phyloP scores from a whole-genome alignment of 306 rosid species.

The Senna tora region DNA sequence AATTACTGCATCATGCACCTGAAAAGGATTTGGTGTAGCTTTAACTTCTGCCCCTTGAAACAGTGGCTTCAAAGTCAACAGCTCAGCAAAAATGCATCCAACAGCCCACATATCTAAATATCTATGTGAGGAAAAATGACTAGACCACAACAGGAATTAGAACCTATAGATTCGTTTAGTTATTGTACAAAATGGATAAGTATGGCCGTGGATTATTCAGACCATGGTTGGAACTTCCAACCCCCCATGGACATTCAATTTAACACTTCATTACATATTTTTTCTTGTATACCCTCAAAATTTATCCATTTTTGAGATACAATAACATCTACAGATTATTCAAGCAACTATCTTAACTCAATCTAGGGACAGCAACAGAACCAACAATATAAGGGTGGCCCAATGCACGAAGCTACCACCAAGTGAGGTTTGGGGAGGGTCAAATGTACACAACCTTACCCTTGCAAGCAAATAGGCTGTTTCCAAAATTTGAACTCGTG shows the following conservation, averaged over 20 bases:
- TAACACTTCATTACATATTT: constrained; percentile 20
- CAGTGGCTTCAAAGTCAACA: constrained; percentile 90
- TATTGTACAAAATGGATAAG: constrained; percentile 25
- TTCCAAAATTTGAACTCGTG: no score
- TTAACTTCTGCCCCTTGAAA: constrained; percentile 96
- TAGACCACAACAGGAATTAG: constrained; percentile 15
- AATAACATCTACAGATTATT: constrained; percentile 13
- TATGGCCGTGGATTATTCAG: constrained; percentile 14
- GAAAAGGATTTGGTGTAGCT: constrained; percentile 80
- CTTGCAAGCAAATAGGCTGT: no score
- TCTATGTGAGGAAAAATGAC: constrained; percentile 43
- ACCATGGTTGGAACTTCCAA: background rate
- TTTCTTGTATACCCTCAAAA: constrained; percentile 25
- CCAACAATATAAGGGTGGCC: no score
- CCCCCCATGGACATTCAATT: constrained; percentile 3
- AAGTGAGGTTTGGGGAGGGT: no score
- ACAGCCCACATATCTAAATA: constrained; percentile 94
- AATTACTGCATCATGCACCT: constrained; percentile 51
- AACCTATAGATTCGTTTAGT: constrained; percentile 21
- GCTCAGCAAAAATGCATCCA: constrained; percentile 98
- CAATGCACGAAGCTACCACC: no score
- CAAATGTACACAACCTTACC: no score
- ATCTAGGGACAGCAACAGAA: constrained; percentile 17
- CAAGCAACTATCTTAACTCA: constrained; percentile 35
- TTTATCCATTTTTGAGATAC: constrained; percentile 20